Evolutionary conservation across 2,329 filamentous ascomycete genomes (phyloP), one percentile per base, ranked within the genome.

Genomic region (Talaromyces marneffei): DNA sequence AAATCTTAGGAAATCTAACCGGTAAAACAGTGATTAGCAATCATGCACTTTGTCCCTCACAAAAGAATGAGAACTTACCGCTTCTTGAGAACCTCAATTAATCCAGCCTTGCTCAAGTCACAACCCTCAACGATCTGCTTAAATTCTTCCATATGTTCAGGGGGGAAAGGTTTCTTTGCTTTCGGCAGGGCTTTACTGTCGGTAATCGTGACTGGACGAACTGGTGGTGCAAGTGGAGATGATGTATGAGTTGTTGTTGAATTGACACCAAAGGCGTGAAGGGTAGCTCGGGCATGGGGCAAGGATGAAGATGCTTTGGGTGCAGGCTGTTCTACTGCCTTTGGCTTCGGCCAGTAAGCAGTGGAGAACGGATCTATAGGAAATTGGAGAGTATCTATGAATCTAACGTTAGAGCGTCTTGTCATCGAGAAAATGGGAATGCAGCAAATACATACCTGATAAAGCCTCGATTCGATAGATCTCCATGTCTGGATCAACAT

Each of bases 311-410:
- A 18, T 25, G 61, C 59, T 62, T 67, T 54, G 2, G 63, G 35
- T 7, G 64, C 63, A 23, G 65, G 63, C 52, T 70, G 66, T 56
- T 70, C 67, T 37, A 66, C 56, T 16, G 63, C 62, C 60, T 68
- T 67, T 4, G 73, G 71, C 40, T 72, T 72, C 31, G 74, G 73
- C 94, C 94, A 97, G 74, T 97, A 97, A 0, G 79, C 74, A 0
- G 85, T 85, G 0, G 91, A 92, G 71, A 93, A 95, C 0, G 94
- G 94, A 69, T 99, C 87, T 65, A 99, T 93, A 7, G 86, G 75
- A 73, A 85, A 76, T 59, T 74, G 71, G 56, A 78, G 72, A 4
- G 76, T 71, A 55, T 82, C 81, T 74, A 57, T 16, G 29, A 7
- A 18, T 6, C 14, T 42, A 4, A n/a, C 37, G 27, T 53, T 31